Percentiles rank a stretch among this genome's conserved stretches.
Evolutionary conservation across 805 yeast genomes (phyloP).

Genomic region (Candida ficus): DNA sequence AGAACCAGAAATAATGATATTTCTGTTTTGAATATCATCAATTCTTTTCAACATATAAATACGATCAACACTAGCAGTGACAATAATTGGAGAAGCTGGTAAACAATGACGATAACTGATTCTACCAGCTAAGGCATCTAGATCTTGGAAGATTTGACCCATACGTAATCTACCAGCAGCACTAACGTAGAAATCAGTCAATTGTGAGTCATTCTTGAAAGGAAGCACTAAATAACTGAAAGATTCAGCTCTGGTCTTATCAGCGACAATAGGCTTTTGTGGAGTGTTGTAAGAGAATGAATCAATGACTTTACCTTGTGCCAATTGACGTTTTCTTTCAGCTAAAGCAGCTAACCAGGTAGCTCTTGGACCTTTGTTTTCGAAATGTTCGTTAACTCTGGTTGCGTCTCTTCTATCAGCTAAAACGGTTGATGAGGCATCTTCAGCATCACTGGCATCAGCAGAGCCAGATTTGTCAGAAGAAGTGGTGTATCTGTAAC

Average conservation of each 20-base stretch:
- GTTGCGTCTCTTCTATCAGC: constrained; percentile 56
- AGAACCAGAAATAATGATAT: constrained; percentile 81
- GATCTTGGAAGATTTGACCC: constrained; percentile 91
- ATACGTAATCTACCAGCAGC: constrained; percentile 89
- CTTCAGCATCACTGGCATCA: constrained; percentile 60
- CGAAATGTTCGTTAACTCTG: constrained; percentile 27
- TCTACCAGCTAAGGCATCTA: constrained; percentile 91
- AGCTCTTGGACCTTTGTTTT: constrained; percentile 36
- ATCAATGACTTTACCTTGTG: constrained; percentile 69
- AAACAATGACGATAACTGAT: constrained; percentile 88
- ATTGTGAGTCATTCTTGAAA: constrained; percentile 75
- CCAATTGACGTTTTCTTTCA: constrained; percentile 63
- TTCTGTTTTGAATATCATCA: constrained; percentile 69
- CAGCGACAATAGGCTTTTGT: constrained; percentile 62
- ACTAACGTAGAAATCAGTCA: constrained; percentile 83
- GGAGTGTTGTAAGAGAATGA: constrained; percentile 69
- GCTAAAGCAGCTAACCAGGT: constrained; percentile 86
- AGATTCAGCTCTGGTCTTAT: constrained; percentile 74
- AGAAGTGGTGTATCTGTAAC: constrained; percentile 25
- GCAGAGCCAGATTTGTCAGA: constrained; percentile 31
- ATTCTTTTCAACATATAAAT: constrained; percentile 81
- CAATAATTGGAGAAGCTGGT: constrained; percentile 96
- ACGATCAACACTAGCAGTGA: constrained; percentile 91
- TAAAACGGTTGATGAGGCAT: constrained; percentile 65
- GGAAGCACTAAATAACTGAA: constrained; percentile 68